These are phyloP conservation scores for Neofusicoccum umdonicola DNA, from an alignment of 2,329 filamentous ascomycete species.

Conservation along the genomic window DNA sequence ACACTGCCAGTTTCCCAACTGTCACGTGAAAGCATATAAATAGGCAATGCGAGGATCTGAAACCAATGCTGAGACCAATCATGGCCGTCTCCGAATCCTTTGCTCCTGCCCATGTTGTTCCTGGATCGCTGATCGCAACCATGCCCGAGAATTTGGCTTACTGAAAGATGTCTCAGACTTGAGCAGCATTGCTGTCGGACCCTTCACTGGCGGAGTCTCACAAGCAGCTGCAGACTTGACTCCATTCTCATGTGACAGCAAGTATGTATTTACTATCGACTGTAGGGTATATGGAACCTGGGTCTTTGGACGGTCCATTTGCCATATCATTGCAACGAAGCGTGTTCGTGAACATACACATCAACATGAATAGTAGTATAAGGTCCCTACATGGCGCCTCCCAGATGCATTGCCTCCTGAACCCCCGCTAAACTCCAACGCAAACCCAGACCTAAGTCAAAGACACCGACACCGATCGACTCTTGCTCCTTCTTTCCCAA, in stretches of 20 bases:
- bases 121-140: no score
- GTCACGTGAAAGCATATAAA: no score
- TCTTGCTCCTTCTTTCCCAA: conserved; percentile 10
- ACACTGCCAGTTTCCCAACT: no score
- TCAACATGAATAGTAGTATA: conserved; percentile 11
- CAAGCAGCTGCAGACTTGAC: no score
- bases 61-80: no score
- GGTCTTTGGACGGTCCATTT: conserved; percentile 7
- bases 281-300: conserved; percentile 11
- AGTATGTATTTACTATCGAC: conserved; percentile 14
- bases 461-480: conserved; percentile 13
- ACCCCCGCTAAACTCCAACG: conserved; percentile 1
- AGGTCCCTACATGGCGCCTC: conserved; percentile 13
- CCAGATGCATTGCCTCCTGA: conserved; percentile 4
- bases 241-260: conserved; percentile 1
- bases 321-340: conserved; percentile 14
- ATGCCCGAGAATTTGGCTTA: no score
- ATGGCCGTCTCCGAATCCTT: no score
- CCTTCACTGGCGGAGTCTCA: no score
- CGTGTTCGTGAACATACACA: conserved; percentile 15
- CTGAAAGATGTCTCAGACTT: no score
- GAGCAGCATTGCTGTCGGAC: no score
- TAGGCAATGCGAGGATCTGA: no score
- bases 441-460: conserved; percentile 9
- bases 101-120: no score